These are phyloP conservation scores for Pichia kluyveri DNA, from an alignment of 805 yeast genomes.

Conservation along the genomic window DNA sequence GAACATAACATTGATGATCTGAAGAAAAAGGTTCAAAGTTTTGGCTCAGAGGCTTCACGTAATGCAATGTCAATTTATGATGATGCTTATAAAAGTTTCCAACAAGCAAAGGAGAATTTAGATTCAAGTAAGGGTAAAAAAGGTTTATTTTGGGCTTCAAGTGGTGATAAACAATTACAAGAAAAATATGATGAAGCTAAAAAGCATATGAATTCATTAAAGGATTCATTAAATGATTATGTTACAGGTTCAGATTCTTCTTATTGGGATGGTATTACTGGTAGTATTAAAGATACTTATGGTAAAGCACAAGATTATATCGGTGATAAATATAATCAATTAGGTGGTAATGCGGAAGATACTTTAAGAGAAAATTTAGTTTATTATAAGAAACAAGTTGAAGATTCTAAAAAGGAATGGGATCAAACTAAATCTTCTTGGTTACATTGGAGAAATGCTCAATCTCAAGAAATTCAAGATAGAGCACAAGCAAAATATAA, in stretches of 20 bases:
- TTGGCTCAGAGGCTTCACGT: slow-evolving; percentile 7
- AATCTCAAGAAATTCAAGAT: slow-evolving; percentile 22
- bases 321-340: slow-evolving; percentile 27
- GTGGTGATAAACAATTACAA: slow-evolving; percentile 12
- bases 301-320: slow-evolving; percentile 9
- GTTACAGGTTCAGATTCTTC: neutral
- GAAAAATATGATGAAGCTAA: slow-evolving; percentile 12
- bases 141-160: slow-evolving; percentile 8
- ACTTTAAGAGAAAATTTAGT: slow-evolving; percentile 16
- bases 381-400: slow-evolving; percentile 17
- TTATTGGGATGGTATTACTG: neutral
- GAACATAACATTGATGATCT: neutral
- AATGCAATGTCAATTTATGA: slow-evolving; percentile 15
- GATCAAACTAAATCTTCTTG: slow-evolving; percentile 20
- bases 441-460: slow-evolving; percentile 22
- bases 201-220: slow-evolving; percentile 9
- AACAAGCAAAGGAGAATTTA: slow-evolving; percentile 27
- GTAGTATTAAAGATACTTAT: slow-evolving; percentile 4
- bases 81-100: slow-evolving; percentile 18
- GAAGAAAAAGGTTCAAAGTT: neutral
- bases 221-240: slow-evolving; percentile 5
- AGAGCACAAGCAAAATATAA: slow-evolving; percentile 18
- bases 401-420: slow-evolving; percentile 19
- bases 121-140: slow-evolving; percentile 24
- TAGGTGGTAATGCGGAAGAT: slow-evolving; percentile 16